These are phyloP conservation scores for Tinospora cordifolia DNA, from an alignment of 164 flowering plant species.

Conservation along the genomic window DNA sequence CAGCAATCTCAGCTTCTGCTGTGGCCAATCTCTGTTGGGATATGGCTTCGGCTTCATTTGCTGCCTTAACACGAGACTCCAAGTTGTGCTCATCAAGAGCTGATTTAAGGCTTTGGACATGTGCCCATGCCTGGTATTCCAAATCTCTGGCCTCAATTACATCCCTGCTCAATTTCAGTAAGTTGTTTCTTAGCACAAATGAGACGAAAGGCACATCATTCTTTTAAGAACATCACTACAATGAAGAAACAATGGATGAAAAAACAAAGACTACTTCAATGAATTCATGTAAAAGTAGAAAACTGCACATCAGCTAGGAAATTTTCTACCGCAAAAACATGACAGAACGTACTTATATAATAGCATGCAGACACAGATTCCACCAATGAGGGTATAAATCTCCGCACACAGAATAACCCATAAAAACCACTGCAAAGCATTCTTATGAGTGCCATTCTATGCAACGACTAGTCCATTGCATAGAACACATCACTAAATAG, in stretches of 20 bases:
- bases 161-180: constrained; percentile 40
- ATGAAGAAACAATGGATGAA: neutral
- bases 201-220: neutral
- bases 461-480: no score
- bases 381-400: neutral
- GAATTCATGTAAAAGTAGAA: neutral
- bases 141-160: constrained; percentile 62
- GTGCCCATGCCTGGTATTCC: constrained; percentile 91
- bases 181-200: neutral
- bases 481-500: no score
- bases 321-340: neutral
- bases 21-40: constrained; percentile 88
- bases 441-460: no score
- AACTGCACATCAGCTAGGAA: neutral
- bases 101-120: constrained; percentile 66
- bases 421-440: neutral
- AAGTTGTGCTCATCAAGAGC: constrained; percentile 83
- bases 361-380: neutral
- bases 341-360: neutral
- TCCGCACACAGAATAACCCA: neutral
- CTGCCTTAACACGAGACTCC: constrained; percentile 78
- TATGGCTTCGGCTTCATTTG: constrained; percentile 90
- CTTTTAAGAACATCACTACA: neutral
- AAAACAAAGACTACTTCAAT: constrained; percentile 1
- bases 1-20: constrained; percentile 96